Conservation (phyloP, 805 yeast species). For the Kodamaea fukazawae region DNA sequence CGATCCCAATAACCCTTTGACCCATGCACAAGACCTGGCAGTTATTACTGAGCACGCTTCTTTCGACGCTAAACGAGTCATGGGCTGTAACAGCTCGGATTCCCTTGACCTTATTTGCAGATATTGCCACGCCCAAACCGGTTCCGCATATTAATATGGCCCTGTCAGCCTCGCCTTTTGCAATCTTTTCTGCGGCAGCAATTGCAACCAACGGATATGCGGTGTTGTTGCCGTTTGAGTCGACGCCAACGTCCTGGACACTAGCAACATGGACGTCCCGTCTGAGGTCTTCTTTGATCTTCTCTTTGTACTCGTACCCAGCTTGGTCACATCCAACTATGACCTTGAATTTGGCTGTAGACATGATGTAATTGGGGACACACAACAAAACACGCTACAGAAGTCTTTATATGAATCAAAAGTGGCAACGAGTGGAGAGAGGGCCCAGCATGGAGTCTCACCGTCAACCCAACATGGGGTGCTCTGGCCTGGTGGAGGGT, state of each 20-base stretch:
- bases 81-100: slow-evolving; percentile 50
- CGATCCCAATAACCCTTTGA: slow-evolving; percentile 44
- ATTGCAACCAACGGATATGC: slow-evolving; percentile 46
- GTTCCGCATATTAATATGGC: slow-evolving; percentile 49
- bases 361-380: neutral
- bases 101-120: slow-evolving; percentile 47
- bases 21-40: slow-evolving; percentile 49
- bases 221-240: slow-evolving; percentile 25
- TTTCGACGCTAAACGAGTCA: slow-evolving; percentile 46
- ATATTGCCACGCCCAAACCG: slow-evolving; percentile 48
- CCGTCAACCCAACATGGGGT: too few species aligned
- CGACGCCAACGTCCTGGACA: slow-evolving; percentile 42
- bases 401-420: too few species aligned
- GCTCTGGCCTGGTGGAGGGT: too few species aligned
- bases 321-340: slow-evolving; percentile 46
- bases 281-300: slow-evolving; percentile 33
- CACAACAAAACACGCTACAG: too few species aligned
- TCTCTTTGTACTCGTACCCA: slow-evolving; percentile 43
- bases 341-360: slow-evolving; percentile 19
- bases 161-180: slow-evolving; percentile 41
- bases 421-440: too few species aligned
- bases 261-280: slow-evolving; percentile 24
- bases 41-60: slow-evolving; percentile 42
- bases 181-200: slow-evolving; percentile 40
- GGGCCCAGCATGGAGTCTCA: too few species aligned